A percentile compares a stretch with the other conserved stretches of the same genome.
Evolutionary conservation across 352 stramenopile genomes (phyloP).

Genomic region (Pythium oligandrum): DNA sequence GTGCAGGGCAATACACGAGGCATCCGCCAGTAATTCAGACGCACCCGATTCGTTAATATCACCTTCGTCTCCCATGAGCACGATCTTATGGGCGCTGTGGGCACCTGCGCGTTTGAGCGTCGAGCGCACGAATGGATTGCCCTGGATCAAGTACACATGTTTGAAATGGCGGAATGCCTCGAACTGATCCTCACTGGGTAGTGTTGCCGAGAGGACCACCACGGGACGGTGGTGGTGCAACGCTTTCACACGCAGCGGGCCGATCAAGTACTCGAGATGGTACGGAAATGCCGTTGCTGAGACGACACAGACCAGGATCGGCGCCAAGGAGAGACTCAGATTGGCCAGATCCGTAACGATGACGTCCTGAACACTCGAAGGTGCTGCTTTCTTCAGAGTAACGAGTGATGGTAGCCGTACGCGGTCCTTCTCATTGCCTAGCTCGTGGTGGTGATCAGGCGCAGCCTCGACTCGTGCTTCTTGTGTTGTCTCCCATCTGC

Average conservation of each 20-base stretch:
- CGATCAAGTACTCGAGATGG: constrained; percentile 76
- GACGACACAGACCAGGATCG: constrained; percentile 73
- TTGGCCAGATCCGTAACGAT: constrained; percentile 46
- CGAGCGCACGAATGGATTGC: constrained; percentile 49
- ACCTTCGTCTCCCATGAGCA: constrained; percentile 68
- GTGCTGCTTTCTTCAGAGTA: constrained; percentile 5
- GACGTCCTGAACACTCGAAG: constrained; percentile 31
- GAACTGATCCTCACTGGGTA: constrained; percentile 59
- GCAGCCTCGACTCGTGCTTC: no score
- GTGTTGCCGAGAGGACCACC: constrained; percentile 49
- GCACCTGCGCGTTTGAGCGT: constrained; percentile 63
- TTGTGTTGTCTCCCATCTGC: no score
- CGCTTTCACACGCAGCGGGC: constrained; percentile 58
- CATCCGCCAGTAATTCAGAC: constrained; percentile 71
- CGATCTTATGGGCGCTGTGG: constrained; percentile 54
- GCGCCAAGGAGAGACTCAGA: constrained; percentile 40
- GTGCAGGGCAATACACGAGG: constrained; percentile 76
- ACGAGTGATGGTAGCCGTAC: constrained; percentile 9
- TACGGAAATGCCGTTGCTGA: constrained; percentile 52
- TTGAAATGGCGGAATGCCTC: constrained; percentile 64
- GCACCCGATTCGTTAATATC: constrained; percentile 47
- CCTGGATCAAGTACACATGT: constrained; percentile 69
- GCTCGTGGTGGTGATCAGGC: neutral
- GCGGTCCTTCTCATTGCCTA: constrained; percentile 8
- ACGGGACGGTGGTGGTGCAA: constrained; percentile 70